Evolutionary conservation across 2,329 filamentous ascomycete species (phyloP), one percentile per base, ranked within the genome.

Genomic region (Colletotrichum sp.): DNA sequence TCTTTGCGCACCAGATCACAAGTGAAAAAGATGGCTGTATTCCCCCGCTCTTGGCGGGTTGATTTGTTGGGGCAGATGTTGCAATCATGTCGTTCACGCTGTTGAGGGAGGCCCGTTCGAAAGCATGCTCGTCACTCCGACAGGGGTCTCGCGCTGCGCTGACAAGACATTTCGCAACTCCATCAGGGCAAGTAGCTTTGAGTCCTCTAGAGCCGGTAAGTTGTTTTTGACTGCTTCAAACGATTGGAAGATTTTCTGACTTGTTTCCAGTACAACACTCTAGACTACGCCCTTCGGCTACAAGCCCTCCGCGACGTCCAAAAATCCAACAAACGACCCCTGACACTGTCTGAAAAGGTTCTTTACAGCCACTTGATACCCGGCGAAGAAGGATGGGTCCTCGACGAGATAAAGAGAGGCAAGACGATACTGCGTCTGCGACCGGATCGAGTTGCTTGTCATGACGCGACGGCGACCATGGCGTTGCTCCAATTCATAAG

Each of bases 381-480:
- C 9, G 77, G 79, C 1, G 79, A 80, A 1, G 77, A 81, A 7
- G 71, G 78, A 28, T 80, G 79, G 79, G 30, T 74, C 0, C 72
- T 79, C 10, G 76, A 83, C 7, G 77, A 79, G 2, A 84, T 86
- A 21, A 73, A 81, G n/a, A 80, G 83, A 8, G 85, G 84, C 5
- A 81, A 83, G 58, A 85, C 84, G 3, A 83, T 85, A 16, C 71
- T 86, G 1, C 81, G 83, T 18, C 71, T 86, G 5, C 79, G 80
- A 7, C 85, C 85, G 1, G 84, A 86, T 43, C 78, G 84, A 2
- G 83, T 86, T n/a, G 85, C 85, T 3, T 85, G 84, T 36, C 84
- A 86, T 38, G 85, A 86, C 80, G 85, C 84, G 3, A 86, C 84
- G 1, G 85, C 85, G 3, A 85, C 84, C 7, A 86, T 86, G 85